Percentiles rank a stretch among this genome's conserved stretches.
These are phyloP conservation scores for Colletotrichum musae DNA, from an alignment of 2,329 filamentous ascomycete genomes.

Conservation along the genomic window DNA sequence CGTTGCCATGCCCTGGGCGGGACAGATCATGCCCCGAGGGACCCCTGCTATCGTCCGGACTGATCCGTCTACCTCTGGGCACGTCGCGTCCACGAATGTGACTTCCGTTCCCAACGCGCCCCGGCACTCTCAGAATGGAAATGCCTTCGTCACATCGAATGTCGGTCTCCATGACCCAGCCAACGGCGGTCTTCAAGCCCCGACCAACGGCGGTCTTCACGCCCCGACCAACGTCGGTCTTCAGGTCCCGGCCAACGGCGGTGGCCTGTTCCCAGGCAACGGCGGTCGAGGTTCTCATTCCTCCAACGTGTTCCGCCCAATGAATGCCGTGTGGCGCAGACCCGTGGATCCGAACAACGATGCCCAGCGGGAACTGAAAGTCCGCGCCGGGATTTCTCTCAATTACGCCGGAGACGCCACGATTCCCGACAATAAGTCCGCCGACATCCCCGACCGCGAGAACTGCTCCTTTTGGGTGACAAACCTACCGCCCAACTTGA, in stretches of 20 bases:
- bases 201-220: no score
- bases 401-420: conserved; percentile 57
- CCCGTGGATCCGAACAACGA: conserved; percentile 1
- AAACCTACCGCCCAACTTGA: conserved; percentile 62
- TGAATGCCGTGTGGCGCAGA: conserved; percentile 19
- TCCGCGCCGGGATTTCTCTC: conserved; percentile 45
- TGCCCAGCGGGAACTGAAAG: conserved; percentile 26
- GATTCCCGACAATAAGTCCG: conserved; percentile 55
- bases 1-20: no score
- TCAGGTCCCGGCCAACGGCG: not conserved
- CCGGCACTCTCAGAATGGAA: no score
- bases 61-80: no score
- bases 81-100: no score
- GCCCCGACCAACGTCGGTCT: no score
- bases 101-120: no score
- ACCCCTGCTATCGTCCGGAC: no score
- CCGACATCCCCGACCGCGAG: conserved; percentile 53
- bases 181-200: no score
- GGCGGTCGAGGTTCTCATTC: not conserved
- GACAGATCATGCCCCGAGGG: no score
- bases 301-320: conserved; percentile 11
- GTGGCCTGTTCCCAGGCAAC: not conserved
- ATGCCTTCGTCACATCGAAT: no score
- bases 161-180: no score
- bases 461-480: conserved; percentile 70